Evolutionary conservation across 371 early-diverging fungal genomes (phyloP), one percentile per base, ranked within the genome.

Genomic region (Apophysomyces variabilis): DNA sequence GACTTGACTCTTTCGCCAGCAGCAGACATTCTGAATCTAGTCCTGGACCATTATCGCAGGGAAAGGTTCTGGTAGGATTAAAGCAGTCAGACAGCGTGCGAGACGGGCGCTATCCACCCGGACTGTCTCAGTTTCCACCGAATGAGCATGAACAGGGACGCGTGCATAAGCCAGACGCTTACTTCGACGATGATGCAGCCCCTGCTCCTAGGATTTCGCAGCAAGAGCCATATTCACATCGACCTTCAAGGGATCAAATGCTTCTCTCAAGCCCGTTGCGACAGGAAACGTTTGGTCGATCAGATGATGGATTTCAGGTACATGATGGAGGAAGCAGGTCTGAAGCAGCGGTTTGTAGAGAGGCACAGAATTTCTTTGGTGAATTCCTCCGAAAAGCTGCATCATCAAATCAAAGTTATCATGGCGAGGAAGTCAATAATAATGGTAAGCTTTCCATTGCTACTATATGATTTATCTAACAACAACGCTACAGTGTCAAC

Each of bases 341-440:
- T 45, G 66, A 66, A 38, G 65, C 47, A 11, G 71, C 73, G 62
- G 73, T 79, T 14, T 69, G 80, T 45, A 74, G 78, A 7, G 84
- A 86, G 57, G 85, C 89, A 5, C 90, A 91, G 47, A 74, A 80
- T 54, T 89, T 91, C 65, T 83, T 92, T 71, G 88, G 86, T 9
- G 88, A 90, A 16, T 89, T 89, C 60, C 71, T 91, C 65, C 85
- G 89, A 45, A 90, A 90, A 16, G 92, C 92, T 5, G 79, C 92
- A 57, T 18, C 56, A 70, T 41, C 56, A 67, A 61, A 74, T 61
- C 8, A 61, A 37, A 9, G 14, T 12, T 47, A 44, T 62, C 69
- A 58, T 61, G 63, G 32, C 74, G 67, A 59, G 56, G 57, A 43
- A 60, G 64, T 9, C 63, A 65, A 43, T 32, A 46, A 41, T 38